These are phyloP conservation scores for Saccharomycopsis selenospora DNA, from an alignment of 805 yeast genomes.

Conservation along the genomic window DNA sequence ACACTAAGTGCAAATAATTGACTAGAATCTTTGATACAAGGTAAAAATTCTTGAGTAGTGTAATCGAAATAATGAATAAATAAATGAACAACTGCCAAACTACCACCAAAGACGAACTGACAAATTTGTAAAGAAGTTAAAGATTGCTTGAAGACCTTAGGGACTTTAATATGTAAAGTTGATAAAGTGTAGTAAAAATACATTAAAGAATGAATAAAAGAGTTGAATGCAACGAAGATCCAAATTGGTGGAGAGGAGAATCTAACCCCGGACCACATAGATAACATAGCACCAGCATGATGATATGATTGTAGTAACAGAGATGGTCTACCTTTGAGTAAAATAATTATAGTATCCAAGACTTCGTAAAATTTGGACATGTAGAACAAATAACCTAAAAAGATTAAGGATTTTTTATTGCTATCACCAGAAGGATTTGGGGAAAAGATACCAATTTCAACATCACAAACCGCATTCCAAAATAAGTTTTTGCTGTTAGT, in stretches of 20 bases:
- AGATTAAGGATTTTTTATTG: conserved; percentile 37
- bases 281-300: conserved; percentile 73
- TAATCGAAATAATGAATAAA: conserved; percentile 54
- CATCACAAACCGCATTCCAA: conserved; percentile 57
- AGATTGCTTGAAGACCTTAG: conserved; percentile 46
- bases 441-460: conserved; percentile 50
- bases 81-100: conserved; percentile 56
- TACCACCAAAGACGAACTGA: conserved; percentile 64
- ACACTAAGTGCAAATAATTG: conserved; percentile 56
- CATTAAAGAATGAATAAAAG: conserved; percentile 72
- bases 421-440: conserved; percentile 18
- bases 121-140: conserved; percentile 62
- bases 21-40: conserved; percentile 51
- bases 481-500: conserved; percentile 34
- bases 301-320: conserved; percentile 66
- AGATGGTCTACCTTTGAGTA: conserved; percentile 60
- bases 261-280: conserved; percentile 75
- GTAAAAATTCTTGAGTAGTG: conserved; percentile 32
- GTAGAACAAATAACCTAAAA: conserved; percentile 61
- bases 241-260: conserved; percentile 69
- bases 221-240: conserved; percentile 74
- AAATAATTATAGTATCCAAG: conserved; percentile 57
- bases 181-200: conserved; percentile 60
- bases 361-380: conserved; percentile 67
- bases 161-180: conserved; percentile 52